phyloP scores from a whole-genome alignment of 1,284 basidiomycete species.

The Malassezia slooffiae region DNA sequence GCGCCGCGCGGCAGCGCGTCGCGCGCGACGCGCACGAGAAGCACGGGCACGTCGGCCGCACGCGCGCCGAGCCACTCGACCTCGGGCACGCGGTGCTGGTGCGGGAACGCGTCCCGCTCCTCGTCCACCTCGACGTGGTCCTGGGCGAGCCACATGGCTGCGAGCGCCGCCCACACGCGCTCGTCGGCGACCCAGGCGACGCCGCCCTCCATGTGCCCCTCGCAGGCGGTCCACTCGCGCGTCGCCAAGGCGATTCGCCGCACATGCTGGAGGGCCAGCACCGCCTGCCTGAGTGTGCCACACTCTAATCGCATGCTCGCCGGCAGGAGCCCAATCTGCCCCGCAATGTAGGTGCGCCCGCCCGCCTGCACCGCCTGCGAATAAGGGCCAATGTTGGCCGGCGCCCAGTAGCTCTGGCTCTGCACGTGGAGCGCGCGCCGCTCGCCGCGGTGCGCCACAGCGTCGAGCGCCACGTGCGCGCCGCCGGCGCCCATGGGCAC shows the following conservation, averaged over 20 bases:
- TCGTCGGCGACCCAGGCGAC: constrained; percentile 36
- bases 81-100: neutral
- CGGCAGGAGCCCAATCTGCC: constrained; percentile 85
- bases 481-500: constrained; percentile 46
- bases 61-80: constrained; percentile 7
- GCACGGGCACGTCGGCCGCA: constrained; percentile 15
- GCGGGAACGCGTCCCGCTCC: constrained; percentile 4
- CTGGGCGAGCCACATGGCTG: constrained; percentile 9
- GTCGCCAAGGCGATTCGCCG: constrained; percentile 54
- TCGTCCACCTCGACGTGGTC: neutral
- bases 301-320: constrained; percentile 59
- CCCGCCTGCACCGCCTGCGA: constrained; percentile 78
- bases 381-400: constrained; percentile 97
- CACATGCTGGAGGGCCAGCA: constrained; percentile 70
- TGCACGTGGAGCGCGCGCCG: constrained; percentile 75
- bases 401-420: constrained; percentile 91
- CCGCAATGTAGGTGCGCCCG: constrained; percentile 71
- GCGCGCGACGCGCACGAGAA: constrained; percentile 20
- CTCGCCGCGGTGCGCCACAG: constrained; percentile 5
- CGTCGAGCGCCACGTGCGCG: constrained; percentile 2
- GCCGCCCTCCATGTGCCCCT: constrained; percentile 37
- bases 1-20: constrained; percentile 26
- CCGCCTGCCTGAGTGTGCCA: constrained; percentile 55
- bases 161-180: constrained; percentile 10
- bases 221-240: constrained; percentile 16